phyloP scores from a whole-genome alignment of 1,284 basidiomycete genomes.

The Agroathelia rolfsii region DNA sequence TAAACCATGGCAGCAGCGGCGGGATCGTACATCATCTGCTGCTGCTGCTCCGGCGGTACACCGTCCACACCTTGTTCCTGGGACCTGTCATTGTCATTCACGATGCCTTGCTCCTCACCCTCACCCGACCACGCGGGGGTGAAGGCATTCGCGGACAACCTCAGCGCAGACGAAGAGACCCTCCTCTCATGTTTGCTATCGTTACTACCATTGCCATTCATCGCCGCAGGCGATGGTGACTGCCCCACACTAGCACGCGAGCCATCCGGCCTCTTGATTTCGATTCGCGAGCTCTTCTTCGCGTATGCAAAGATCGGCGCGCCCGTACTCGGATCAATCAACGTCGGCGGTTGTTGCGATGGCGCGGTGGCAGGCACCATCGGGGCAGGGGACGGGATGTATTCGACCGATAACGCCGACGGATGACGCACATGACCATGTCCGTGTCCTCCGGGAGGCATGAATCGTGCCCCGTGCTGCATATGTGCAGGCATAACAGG shows the following conservation, averaged over 20 bases:
- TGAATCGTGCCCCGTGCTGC: no score
- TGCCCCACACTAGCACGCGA: constrained; percentile 20
- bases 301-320: constrained; percentile 62
- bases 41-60: constrained; percentile 16
- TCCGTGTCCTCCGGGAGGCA: no score
- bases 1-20: constrained; percentile 39
- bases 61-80: constrained; percentile 9
- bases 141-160: constrained; percentile 36
- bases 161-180: constrained; percentile 27
- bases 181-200: constrained; percentile 20
- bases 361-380: no score
- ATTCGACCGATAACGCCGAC: constrained; percentile 46
- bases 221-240: constrained; percentile 17
- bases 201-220: constrained; percentile 23
- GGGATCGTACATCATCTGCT: constrained; percentile 21
- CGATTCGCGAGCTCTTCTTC: constrained; percentile 58
- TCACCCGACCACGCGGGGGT: constrained; percentile 27
- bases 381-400: no score
- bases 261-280: constrained; percentile 60
- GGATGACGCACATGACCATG: constrained; percentile 49
- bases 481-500: constrained; percentile 48
- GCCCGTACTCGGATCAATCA: constrained; percentile 52
- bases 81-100: constrained; percentile 9
- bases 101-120: constrained; percentile 16
- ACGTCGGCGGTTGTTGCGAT: constrained; percentile 46